A percentile compares a stretch with the other conserved stretches of the same genome.
Evolutionary conservation across 257 asterid genomes (phyloP).

Genomic region (Knoxia roxburghii): DNA sequence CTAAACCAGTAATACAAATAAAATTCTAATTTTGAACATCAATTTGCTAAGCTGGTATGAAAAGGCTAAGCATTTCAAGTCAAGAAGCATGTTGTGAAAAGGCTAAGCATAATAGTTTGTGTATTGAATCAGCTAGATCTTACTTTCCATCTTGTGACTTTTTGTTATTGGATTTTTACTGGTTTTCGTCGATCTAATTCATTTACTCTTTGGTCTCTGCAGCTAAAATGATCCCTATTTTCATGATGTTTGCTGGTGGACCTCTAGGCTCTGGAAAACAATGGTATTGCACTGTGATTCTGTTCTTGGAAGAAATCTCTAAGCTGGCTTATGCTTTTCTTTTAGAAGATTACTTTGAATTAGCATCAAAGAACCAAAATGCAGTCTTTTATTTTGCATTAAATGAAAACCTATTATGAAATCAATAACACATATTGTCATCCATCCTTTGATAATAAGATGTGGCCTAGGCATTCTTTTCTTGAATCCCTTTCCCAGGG

Average conservation of each 20-base stretch:
- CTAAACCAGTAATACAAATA: too few relatives aligned
- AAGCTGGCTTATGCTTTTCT: not conserved
- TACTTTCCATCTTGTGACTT: not conserved
- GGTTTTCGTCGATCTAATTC: not conserved
- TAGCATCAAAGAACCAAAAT: not conserved
- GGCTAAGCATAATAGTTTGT: not conserved
- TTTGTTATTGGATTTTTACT: not conserved
- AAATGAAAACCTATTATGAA: not conserved
- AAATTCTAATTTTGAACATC: too few relatives aligned
- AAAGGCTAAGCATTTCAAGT: not conserved
- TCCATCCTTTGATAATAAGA: too few relatives aligned
- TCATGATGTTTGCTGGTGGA: constrained; percentile 96
- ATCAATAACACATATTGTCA: too few relatives aligned
- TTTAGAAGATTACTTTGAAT: not conserved
- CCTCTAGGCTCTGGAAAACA: constrained; percentile 94
- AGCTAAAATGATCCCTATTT: constrained; percentile 95
- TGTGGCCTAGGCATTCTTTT: not conserved
- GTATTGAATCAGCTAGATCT: not conserved
- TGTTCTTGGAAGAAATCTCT: not conserved
- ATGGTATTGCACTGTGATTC: constrained; percentile 46
- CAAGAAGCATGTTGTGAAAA: not conserved
- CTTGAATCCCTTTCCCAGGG: not conserved
- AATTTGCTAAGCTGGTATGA: too few relatives aligned
- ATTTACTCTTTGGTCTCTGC: constrained; percentile 22
- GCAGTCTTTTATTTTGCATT: not conserved